These are phyloP conservation scores for Penicillium sp. DNA, from an alignment of 2,329 filamentous ascomycete species.

Conservation along the genomic window DNA sequence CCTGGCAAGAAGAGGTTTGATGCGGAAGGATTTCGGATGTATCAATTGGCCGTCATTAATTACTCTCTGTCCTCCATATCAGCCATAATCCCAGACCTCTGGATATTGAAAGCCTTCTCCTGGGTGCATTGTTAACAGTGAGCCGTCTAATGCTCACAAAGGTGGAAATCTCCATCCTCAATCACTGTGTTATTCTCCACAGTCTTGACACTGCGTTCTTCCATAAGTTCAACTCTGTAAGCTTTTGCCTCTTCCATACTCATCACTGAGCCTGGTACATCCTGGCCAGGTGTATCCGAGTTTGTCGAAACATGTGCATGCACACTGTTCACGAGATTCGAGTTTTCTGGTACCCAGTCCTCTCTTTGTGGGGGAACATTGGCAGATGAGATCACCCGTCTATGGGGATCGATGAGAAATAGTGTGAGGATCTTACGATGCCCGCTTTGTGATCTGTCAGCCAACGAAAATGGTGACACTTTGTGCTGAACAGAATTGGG, in stretches of 20 bases:
- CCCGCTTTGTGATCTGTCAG: constrained; percentile 20
- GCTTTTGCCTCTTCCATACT: constrained; percentile 39
- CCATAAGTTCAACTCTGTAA: constrained; percentile 41
- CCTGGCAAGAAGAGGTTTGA: not conserved
- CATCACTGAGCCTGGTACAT: constrained; percentile 26
- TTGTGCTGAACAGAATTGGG: constrained; percentile 25
- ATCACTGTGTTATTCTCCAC: constrained; percentile 11
- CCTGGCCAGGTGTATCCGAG: constrained; percentile 11
- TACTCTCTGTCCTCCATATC: not conserved
- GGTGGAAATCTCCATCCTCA: constrained; percentile 11
- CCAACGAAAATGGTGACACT: constrained; percentile 21
- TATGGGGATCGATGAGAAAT: constrained; percentile 27
- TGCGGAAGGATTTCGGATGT: not conserved
- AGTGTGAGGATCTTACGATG: constrained; percentile 28
- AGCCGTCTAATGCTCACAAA: constrained; percentile 16
- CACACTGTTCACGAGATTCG: not conserved
- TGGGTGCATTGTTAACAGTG: not conserved
- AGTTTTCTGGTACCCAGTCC: constrained; percentile 43
- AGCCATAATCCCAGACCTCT: not conserved
- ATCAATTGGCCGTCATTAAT: not conserved
- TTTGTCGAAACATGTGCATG: not conserved
- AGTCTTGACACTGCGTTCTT: constrained; percentile 29
- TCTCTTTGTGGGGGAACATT: constrained; percentile 24
- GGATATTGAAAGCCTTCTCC: not conserved
- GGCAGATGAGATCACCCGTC: constrained; percentile 25